Conservation (phyloP, 2,329 filamentous ascomycete genomes). For the Diaporthe citrichinensis region DNA sequence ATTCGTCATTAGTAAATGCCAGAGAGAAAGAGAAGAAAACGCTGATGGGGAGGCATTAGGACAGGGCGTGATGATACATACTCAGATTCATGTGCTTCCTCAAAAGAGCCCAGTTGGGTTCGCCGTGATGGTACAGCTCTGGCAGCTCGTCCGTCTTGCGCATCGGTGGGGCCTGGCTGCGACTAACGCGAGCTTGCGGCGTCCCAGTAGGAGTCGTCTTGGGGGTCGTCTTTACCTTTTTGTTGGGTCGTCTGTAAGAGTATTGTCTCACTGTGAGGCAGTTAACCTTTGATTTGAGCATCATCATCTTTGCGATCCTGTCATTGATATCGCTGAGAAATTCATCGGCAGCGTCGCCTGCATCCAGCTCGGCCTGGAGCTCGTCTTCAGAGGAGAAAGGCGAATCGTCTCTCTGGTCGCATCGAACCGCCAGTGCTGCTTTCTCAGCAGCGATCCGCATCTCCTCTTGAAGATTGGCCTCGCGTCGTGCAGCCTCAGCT, state of each 20-base stretch:
- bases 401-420: background rate
- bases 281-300: background rate
- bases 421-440: background rate
- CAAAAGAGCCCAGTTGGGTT: slow-evolving; percentile 8
- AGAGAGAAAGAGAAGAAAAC: no score
- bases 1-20: background rate
- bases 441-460: slow-evolving; percentile 4
- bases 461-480: slow-evolving; percentile 2
- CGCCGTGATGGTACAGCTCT: slow-evolving; percentile 17
- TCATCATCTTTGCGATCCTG: background rate
- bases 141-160: slow-evolving; percentile 1
- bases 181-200: background rate
- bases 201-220: background rate
- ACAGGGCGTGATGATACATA: background rate
- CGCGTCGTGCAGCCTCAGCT: background rate
- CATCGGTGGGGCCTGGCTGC: background rate
- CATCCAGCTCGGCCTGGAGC: background rate
- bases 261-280: background rate
- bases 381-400: background rate
- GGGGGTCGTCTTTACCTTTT: background rate
- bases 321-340: background rate
- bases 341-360: background rate
- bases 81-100: slow-evolving; percentile 24
- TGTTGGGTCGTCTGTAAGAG: background rate
- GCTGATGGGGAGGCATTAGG: no score